Evolutionary conservation across 805 yeast species (phyloP), one percentile per base, ranked within the genome.

Genomic region (Cyberlindnera nakhonratchasimensis): DNA sequence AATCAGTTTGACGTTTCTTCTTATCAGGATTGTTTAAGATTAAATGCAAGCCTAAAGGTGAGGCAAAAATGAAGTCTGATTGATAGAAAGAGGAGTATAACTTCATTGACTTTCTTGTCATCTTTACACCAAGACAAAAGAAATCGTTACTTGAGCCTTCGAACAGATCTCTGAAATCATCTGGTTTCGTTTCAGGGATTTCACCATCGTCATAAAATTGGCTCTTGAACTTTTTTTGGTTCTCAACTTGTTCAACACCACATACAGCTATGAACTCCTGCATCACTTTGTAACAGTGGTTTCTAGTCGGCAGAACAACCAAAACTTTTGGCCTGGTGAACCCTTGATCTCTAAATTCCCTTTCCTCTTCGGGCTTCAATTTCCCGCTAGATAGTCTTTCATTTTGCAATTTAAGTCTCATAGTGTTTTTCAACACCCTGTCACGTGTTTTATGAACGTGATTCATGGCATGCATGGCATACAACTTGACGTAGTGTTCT

Each of bases 241-340:
- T 89, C 52, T 90, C 97, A 31, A 83, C 79, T 56, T 86, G 90
- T 31, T 77, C 82, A 25, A 82, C 66, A 0, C 85, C 86, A 3
- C 89, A 75, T 21, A 83, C 64, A 28, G 70, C 64, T 29, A 82
- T 77, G 29, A 93, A 52, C 26, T 75, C 71, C 32, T 75, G 73
- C 17, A 90, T 79, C 14, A 88, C 70, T 45, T 80, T 78, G 58
- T 77, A 81, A 21, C 93, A 88, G 9, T 82, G 67, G 51, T 88
- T 75, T 56, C 96, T 75, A 0, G 96, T 87, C 11, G 99, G 98
- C 30, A 87, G 66, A 20, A 93, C 63, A 5, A 91, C 77, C 42
- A 93, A 65, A 2, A 84, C 89, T 56, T 89, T 90, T 1, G 99
- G 96, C 48, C 98, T 74, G 0, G 96, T 90, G 61, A 88, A 93